Evolutionary conservation across 192 early-diverging fungal species (phyloP).

Genomic region (Spizellomyces sp.): DNA sequence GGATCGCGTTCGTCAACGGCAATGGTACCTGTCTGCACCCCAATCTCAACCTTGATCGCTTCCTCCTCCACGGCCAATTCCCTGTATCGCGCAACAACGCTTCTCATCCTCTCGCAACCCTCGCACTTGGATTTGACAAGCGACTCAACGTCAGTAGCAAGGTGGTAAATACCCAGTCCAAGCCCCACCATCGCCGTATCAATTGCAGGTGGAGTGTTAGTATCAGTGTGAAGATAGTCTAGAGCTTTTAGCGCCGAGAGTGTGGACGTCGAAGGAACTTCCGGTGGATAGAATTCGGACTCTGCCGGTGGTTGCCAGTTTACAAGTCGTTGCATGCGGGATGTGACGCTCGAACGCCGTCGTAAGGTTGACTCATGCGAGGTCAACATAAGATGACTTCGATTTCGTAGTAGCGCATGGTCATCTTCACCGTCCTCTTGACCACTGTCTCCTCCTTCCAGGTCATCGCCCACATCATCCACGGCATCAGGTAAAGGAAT

Average conservation of each 20-base stretch:
- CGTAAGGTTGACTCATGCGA: neutral
- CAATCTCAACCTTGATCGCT: constrained; percentile 40
- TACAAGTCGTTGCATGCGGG: constrained; percentile 9
- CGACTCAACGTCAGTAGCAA: constrained; percentile 44
- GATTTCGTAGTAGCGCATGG: neutral
- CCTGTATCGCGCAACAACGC: constrained; percentile 24
- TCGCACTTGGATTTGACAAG: constrained; percentile 43
- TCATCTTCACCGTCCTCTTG: neutral
- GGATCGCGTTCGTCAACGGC: constrained; percentile 5
- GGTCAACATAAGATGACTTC: neutral
- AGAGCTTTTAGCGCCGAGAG: constrained; percentile 10
- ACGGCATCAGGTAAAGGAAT: constrained; percentile 31
- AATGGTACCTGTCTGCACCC: constrained; percentile 33
- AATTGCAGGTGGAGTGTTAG: constrained; percentile 1
- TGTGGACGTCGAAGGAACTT: constrained; percentile 22
- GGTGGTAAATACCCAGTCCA: constrained; percentile 43
- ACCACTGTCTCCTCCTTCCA: constrained; percentile 2
- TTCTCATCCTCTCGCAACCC: constrained; percentile 40
- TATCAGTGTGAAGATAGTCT: constrained; percentile 27
- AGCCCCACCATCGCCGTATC: constrained; percentile 45
- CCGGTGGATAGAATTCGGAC: constrained; percentile 46
- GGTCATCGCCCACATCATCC: constrained; percentile 2
- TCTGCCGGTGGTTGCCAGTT: constrained; percentile 38
- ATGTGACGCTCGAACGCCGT: neutral
- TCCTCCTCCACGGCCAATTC: constrained; percentile 41